Conservation (phyloP, 2,329 filamentous ascomycete species). For the Pseudogymnoascus sp. region DNA sequence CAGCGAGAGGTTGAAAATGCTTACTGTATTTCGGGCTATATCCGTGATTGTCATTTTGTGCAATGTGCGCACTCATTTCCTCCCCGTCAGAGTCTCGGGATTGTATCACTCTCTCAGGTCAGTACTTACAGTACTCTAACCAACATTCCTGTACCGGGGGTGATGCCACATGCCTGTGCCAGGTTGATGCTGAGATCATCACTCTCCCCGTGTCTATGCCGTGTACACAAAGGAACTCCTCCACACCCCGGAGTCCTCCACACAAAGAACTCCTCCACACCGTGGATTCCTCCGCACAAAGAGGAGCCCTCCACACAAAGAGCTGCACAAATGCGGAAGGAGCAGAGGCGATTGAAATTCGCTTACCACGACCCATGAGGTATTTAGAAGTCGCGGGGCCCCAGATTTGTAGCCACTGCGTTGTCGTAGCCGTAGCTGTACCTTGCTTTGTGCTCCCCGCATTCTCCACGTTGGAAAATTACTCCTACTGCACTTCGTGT, state of each 20-base stretch:
- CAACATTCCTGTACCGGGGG: no score
- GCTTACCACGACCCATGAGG: neutral
- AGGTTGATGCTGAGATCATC: neutral
- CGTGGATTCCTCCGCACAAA: neutral
- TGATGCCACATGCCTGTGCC: neutral
- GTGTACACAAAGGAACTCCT: neutral
- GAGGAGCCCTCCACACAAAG: neutral
- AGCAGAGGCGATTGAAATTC: neutral
- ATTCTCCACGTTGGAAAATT: neutral
- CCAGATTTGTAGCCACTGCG: neutral
- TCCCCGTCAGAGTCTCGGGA: no score
- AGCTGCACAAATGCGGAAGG: neutral
- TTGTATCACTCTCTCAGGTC: neutral
- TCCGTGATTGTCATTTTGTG: neutral
- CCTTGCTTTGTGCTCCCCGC: neutral
- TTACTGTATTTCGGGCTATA: neutral
- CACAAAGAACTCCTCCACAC: neutral
- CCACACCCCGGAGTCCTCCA: neutral
- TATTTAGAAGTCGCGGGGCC: constrained; percentile 1
- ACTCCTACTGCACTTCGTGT: neutral
- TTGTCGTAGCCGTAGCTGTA: neutral
- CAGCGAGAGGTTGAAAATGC: neutral
- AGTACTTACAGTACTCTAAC: neutral
- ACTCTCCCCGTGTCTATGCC: neutral
- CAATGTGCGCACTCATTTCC: neutral